Evolutionary conservation across 2,329 filamentous ascomycete species (phyloP), one percentile per base, ranked within the genome.

Genomic region (Clarireedia hainanense): DNA sequence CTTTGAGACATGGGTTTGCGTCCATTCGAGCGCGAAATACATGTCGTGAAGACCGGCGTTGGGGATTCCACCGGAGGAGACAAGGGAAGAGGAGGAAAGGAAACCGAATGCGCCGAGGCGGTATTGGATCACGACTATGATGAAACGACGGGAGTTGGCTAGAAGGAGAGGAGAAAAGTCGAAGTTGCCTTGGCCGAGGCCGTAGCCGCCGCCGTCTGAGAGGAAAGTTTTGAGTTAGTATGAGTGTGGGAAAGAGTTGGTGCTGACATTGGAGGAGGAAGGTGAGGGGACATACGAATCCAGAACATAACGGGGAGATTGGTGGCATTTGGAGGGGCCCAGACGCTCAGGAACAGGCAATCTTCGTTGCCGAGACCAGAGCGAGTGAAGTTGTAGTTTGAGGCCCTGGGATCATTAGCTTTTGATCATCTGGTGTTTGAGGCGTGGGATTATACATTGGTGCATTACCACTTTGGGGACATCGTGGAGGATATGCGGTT

Each of bases 31-130:
- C 7, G 80, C 75, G 10, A 77, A 67, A 59, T 79, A 75, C 67
- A 86, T 83, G 64, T 87, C 84, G 56, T 76, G 72, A 40, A 87
- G 68, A 0, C 85, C 86, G 9, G 84, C 70, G 60, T 89, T 89
- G 37, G 83, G 71, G 27, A 79, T 65, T 0, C 79, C 80, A 36
- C 75, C 76, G 15, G 74, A 74, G 9, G 74, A 72, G 15, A 81
- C 75, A 72, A 80, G 83, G 52, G 80, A 62, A 5, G 69, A 68
- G 0, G 80, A 83, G 9, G 80, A 77, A 34, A 89, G 70, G 69
- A 92, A 91, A 0, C 88, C 88, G 64, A 89, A 74, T 1, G 81
- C 78, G 4, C 83, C 82, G 26, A 88, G 77, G 3, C 86, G 77
- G 67, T 88, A 83, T 68, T 80, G 81, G 63, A 84, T 77, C 66